A percentile compares a stretch with the other conserved stretches of the same genome.
Evolutionary conservation across 306 rosid species (phyloP).

Genomic region (Glycine soja): DNA sequence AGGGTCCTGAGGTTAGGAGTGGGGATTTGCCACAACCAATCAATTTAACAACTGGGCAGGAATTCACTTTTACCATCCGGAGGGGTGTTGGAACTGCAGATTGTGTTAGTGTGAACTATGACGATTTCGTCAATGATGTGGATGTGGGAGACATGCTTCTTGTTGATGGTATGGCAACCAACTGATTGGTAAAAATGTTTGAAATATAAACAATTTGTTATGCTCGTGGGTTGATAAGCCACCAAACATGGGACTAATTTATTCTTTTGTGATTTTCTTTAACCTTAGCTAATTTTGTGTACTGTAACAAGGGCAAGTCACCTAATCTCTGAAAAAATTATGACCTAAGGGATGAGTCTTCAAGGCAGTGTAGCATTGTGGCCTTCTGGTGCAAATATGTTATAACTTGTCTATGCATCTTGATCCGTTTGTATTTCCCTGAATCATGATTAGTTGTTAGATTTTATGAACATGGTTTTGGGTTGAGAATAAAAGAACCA

Average conservation of each 20-base stretch:
- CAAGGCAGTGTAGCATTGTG: background rate
- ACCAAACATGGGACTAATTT: background rate
- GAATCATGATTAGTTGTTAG: background rate
- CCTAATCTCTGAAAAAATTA: background rate
- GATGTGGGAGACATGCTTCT: conserved; percentile 89
- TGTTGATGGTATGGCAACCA: conserved; percentile 74
- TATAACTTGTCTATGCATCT: background rate
- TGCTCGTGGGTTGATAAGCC: background rate
- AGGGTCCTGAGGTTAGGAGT: conserved; percentile 98
- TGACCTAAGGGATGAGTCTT: background rate
- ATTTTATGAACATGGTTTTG: background rate
- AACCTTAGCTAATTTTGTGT: conserved; percentile 4
- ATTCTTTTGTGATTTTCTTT: background rate
- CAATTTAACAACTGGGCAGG: conserved; percentile 67
- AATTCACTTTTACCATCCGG: conserved; percentile 85
- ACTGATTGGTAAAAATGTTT: conserved; percentile 15
- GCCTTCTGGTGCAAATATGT: background rate
- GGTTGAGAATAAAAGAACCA: conserved; percentile 6
- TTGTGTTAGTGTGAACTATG: conserved; percentile 92
- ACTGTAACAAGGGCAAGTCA: background rate
- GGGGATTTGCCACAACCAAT: conserved; percentile 93
- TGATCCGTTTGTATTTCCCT: background rate
- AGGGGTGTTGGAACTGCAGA: conserved; percentile 84
- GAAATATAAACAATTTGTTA: background rate
- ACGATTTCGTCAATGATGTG: conserved; percentile 91